Conservation (phyloP, 306 rosid genomes). For the Dalbergia cochinchinensis region DNA sequence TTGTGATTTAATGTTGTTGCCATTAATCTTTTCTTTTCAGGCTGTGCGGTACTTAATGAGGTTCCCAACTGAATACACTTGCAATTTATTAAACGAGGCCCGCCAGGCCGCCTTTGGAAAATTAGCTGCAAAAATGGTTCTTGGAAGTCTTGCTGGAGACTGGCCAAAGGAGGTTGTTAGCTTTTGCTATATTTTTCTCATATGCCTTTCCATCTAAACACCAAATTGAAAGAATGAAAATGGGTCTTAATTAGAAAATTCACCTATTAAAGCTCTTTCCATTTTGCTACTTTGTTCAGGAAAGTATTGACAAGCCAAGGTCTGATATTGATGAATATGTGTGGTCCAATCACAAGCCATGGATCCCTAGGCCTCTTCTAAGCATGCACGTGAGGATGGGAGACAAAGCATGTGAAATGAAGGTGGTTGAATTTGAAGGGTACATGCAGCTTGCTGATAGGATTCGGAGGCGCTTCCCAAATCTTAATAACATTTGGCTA, state of each 20-base stretch:
- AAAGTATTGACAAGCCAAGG: conserved; percentile 35
- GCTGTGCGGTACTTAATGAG: conserved; percentile 92
- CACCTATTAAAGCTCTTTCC: background rate
- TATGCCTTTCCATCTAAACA: background rate
- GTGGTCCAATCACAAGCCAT: conserved; percentile 89
- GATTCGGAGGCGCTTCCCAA: conserved; percentile 70
- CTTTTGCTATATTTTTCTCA: conserved; percentile 34
- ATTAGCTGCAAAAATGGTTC: conserved; percentile 81
- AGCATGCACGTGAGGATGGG: conserved; percentile 97
- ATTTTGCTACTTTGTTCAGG: conserved; percentile 52
- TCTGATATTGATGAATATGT: conserved; percentile 82
- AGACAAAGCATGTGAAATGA: conserved; percentile 95
- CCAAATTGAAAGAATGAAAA: background rate
- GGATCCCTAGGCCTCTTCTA: conserved; percentile 88
- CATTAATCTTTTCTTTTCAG: conserved; percentile 51
- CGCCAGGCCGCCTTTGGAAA: conserved; percentile 86
- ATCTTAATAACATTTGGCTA: conserved; percentile 75
- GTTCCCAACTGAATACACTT: conserved; percentile 84
- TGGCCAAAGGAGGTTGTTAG: conserved; percentile 71
- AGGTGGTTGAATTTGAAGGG: conserved; percentile 72
- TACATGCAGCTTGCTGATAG: conserved; percentile 83
- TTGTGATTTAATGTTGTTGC: conserved; percentile 24
- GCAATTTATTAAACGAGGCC: conserved; percentile 77
- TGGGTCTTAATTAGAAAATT: background rate
- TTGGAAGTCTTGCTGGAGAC: conserved; percentile 54